Percentiles rank a stretch among this genome's conserved stretches.
These are phyloP conservation scores for Wickerhamomyces canadensis DNA, from an alignment of 805 yeast species.

Conservation along the genomic window DNA sequence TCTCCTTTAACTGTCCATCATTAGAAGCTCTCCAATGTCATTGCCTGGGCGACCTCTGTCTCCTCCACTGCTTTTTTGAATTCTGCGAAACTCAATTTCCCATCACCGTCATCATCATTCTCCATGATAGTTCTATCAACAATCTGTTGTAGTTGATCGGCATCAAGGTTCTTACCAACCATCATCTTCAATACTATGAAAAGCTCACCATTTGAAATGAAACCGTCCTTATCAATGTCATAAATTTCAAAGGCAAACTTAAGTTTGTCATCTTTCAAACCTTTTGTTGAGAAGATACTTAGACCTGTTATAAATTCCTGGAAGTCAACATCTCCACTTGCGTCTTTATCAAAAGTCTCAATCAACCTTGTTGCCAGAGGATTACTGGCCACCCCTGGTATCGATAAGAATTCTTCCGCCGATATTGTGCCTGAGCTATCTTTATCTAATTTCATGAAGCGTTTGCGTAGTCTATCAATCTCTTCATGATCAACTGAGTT, in stretches of 20 bases:
- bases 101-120: constrained; percentile 85
- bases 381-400: constrained; percentile 87
- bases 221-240: constrained; percentile 95
- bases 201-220: constrained; percentile 89
- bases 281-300: constrained; percentile 82
- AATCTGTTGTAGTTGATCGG: constrained; percentile 85
- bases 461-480: constrained; percentile 81
- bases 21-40: constrained; percentile 46
- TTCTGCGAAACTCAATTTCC: constrained; percentile 79
- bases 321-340: constrained; percentile 90
- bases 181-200: constrained; percentile 89
- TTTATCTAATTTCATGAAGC: constrained; percentile 92
- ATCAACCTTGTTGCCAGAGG: constrained; percentile 87
- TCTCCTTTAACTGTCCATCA: neutral
- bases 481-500: constrained; percentile 85
- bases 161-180: constrained; percentile 91
- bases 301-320: constrained; percentile 87
- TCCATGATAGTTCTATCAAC: constrained; percentile 97
- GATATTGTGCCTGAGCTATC: constrained; percentile 93
- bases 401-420: constrained; percentile 80
- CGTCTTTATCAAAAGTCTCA: constrained; percentile 92
- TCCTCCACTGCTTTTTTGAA: constrained; percentile 60
- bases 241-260: constrained; percentile 88
- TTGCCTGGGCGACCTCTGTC: constrained; percentile 52
- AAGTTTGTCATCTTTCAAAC: constrained; percentile 74